Conservation (phyloP, 495 filamentous ascomycete species). For the Podospora tetraspora region DNA sequence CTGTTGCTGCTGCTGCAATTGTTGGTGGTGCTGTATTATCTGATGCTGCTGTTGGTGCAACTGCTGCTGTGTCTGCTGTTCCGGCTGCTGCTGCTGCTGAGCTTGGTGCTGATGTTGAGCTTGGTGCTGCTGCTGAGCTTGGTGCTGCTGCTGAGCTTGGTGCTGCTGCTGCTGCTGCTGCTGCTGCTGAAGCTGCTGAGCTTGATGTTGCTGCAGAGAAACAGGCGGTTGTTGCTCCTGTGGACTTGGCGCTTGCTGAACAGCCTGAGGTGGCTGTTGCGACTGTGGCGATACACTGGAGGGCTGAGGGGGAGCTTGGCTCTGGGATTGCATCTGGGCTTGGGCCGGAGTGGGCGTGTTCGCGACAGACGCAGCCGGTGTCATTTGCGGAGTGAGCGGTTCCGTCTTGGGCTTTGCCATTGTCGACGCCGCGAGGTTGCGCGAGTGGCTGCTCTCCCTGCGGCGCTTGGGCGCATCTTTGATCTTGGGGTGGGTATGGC, state of each 20-base stretch:
- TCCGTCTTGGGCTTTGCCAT: constrained; percentile 38
- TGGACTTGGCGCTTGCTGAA: constrained; percentile 22
- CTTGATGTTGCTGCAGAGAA: constrained; percentile 17
- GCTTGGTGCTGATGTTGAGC: constrained; percentile 18
- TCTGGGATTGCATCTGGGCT: constrained; percentile 17
- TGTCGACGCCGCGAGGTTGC: constrained; percentile 30
- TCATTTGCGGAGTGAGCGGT: constrained; percentile 39
- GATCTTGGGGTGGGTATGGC: constrained; percentile 68
- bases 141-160: constrained; percentile 18
- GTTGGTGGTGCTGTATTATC: constrained; percentile 16
- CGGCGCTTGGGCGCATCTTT: constrained; percentile 68
- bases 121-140: constrained; percentile 9
- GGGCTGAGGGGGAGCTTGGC: constrained; percentile 9
- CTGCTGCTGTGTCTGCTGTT: constrained; percentile 9
- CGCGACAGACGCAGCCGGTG: constrained; percentile 31
- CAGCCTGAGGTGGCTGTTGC: constrained; percentile 9
- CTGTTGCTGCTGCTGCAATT: constrained; percentile 10
- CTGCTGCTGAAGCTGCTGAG: constrained; percentile 18
- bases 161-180: constrained; percentile 15
- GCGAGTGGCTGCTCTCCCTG: constrained; percentile 55
- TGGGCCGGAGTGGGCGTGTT: constrained; percentile 36
- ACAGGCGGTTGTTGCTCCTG: constrained; percentile 7
- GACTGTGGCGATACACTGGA: constrained; percentile 11
- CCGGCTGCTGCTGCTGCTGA: constrained; percentile 26
- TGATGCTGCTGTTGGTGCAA: constrained; percentile 17